Conservation (phyloP, 768 basidiomycete species). For the Podaxis rugospora region DNA sequence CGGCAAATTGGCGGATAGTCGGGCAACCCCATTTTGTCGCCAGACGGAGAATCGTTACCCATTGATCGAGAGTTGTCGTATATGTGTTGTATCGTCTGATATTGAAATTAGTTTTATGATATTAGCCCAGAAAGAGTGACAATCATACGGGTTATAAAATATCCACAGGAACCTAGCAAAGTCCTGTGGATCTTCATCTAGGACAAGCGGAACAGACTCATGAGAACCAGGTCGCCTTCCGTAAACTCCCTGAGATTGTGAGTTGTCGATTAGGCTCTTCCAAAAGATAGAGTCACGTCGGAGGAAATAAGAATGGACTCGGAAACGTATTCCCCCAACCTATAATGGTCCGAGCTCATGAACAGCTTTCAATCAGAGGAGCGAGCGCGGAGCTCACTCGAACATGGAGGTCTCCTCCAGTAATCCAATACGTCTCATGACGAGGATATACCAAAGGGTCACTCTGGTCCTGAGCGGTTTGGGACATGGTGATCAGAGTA, state of each 20-base stretch:
- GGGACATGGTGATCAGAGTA: too few species aligned
- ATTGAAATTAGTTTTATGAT: background rate
- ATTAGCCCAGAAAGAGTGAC: background rate
- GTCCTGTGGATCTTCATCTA: constrained; percentile 1
- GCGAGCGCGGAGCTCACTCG: background rate
- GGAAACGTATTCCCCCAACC: background rate
- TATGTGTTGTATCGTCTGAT: constrained; percentile 52
- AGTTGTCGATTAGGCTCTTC: background rate
- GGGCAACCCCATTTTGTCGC: constrained; percentile 50
- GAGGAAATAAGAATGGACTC: constrained; percentile 1
- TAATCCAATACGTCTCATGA: background rate
- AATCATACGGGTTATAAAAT: background rate
- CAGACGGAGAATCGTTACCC: constrained; percentile 51
- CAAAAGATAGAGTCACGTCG: background rate
- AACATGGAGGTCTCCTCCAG: background rate
- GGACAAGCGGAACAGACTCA: background rate
- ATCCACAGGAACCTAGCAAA: background rate
- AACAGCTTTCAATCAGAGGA: too few species aligned
- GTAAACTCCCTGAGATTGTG: background rate
- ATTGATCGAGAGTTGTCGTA: constrained; percentile 41
- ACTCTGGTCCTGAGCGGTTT: too few species aligned
- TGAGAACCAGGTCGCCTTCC: background rate
- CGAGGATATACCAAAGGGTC: too few species aligned
- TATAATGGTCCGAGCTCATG: too few species aligned
- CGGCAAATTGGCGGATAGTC: constrained; percentile 45